phyloP scores from a whole-genome alignment of 192 early-diverging fungal genomes.

The Linnemannia schmuckeri region DNA sequence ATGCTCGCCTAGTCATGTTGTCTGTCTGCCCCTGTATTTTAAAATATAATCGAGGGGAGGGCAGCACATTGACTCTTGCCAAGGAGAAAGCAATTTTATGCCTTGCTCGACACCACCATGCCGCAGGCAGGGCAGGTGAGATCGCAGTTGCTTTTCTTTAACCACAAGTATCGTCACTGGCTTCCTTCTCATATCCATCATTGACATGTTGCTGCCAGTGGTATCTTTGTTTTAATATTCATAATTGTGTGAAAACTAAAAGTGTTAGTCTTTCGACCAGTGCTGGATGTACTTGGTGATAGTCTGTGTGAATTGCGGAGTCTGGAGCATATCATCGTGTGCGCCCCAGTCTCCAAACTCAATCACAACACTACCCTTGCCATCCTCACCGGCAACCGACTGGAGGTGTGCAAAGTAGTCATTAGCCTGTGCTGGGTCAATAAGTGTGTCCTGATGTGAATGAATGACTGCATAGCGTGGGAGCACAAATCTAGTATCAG shows the following conservation, averaged over 20 bases:
- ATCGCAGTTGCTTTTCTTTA: neutral
- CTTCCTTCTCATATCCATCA: no score
- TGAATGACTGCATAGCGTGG: conserved; percentile 76
- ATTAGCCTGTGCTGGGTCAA: conserved; percentile 70
- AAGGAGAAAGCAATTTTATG: neutral
- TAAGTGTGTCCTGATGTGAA: conserved; percentile 76
- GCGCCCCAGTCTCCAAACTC: conserved; percentile 55
- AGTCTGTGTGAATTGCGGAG: conserved; percentile 30
- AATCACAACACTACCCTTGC: conserved; percentile 7
- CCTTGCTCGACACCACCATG: neutral
- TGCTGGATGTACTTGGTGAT: conserved; percentile 30
- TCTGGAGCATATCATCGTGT: conserved; percentile 54
- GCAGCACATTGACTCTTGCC: neutral
- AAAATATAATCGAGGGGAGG: neutral
- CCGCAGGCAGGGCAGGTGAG: neutral
- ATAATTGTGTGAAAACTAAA: no score
- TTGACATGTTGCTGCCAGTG: neutral
- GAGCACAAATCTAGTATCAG: neutral
- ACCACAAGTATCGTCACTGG: no score
- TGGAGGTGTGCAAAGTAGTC: conserved; percentile 57
- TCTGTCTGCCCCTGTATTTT: neutral
- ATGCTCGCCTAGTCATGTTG: no score
- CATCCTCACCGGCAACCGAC: conserved; percentile 14
- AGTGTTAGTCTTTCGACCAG: neutral
- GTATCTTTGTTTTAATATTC: neutral